Conservation (phyloP, 495 filamentous ascomycete species). For the Hapsidospora chrysogenum region DNA sequence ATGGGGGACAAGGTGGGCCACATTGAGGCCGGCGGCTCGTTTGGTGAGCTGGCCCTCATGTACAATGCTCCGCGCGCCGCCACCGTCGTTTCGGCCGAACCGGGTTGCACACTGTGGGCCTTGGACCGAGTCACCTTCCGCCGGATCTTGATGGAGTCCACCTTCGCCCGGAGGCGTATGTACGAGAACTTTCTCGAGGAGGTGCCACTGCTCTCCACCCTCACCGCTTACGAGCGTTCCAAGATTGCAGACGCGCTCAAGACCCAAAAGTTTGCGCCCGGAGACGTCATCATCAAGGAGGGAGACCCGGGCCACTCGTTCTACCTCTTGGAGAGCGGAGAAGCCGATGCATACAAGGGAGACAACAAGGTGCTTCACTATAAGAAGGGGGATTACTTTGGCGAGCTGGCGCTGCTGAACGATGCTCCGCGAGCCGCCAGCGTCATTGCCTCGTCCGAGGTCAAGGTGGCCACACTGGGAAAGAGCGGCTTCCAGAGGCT, state of each 20-base stretch:
- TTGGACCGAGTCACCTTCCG: constrained; percentile 94
- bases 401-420: constrained; percentile 82
- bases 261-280: constrained; percentile 69
- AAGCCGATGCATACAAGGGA: constrained; percentile 70
- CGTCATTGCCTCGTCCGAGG: constrained; percentile 61
- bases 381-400: constrained; percentile 88
- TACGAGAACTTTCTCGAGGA: constrained; percentile 98
- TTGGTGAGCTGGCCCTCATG: constrained; percentile 95
- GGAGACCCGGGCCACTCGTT: constrained; percentile 87
- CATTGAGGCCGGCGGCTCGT: constrained; percentile 82
- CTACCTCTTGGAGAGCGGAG: constrained; percentile 77
- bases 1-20: constrained; percentile 70
- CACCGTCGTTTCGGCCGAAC: constrained; percentile 72
- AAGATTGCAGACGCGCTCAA: constrained; percentile 96
- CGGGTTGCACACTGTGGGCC: constrained; percentile 74
- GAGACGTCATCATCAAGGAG: constrained; percentile 70
- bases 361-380: constrained; percentile 59
- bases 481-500: constrained; percentile 91
- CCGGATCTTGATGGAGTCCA: constrained; percentile 94
- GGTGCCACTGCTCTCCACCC: constrained; percentile 67
- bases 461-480: constrained; percentile 87
- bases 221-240: constrained; percentile 80
- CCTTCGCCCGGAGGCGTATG: constrained; percentile 87
- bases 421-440: constrained; percentile 89
- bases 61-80: constrained; percentile 97